Base-by-base conservation (phyloP, 306 rosid genomes). In the Acacia confusa region DNA sequence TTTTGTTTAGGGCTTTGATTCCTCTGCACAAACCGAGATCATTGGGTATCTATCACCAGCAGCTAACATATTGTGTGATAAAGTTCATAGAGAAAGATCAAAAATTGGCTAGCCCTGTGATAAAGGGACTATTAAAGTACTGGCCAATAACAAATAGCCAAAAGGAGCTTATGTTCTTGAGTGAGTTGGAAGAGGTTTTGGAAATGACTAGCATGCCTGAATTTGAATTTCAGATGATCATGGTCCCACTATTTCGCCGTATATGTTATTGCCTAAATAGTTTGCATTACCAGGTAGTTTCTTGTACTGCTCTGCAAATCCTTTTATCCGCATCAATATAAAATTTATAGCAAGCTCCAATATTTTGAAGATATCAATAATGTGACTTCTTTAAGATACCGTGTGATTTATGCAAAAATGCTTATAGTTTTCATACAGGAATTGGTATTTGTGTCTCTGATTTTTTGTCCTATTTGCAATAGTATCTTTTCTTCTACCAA, bases 131-230 rank as follows among this genome's bases (percentile, higher is more conserved):
- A 63, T 84, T 96, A 72, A 96, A 92, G 92, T 94, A 88, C 83
- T 96, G 99, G 99, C 99, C 99, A 2, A 76, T 96, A 48, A 93
- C 98, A 72, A 93, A 90, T 87, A 96, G 99, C 90, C 98, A 96
- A 87, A 96, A 96, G 90, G 97, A 96, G 93, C 90, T 96, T 70
- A 93, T 96, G 98, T 96, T 96, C 63, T 81, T 96, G 75, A 94
- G 99, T 74, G 99, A 96, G 86, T 84, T 93, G 85, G 98, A 96
- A 90, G 99, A 92, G 88, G 72, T 96, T 85, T 81, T 96, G 90
- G 99, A 96, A 85, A 89, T 92, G 94, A 92, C 94, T 52, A 87
- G 86, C 85, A 88, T 90, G 99, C 85, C 76, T 32, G 99, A 96
- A 84, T 93, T 96, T 32, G 99, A 96, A 84, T 93, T 96, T 81